Conservation (phyloP, 768 basidiomycete genomes). For the Boletus tomentosulus region DNA sequence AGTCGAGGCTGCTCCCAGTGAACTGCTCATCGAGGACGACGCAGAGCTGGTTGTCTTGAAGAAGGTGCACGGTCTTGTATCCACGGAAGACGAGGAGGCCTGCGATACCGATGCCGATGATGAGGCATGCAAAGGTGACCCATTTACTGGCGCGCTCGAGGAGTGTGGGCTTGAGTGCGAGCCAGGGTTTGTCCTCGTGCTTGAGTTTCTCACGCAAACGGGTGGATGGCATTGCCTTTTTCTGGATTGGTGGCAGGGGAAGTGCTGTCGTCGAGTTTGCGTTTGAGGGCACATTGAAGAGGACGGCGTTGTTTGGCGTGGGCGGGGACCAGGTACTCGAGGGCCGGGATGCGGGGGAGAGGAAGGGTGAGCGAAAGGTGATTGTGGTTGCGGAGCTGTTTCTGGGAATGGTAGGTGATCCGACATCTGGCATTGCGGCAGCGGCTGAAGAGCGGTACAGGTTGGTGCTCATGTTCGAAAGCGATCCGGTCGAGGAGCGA, state of each 20-base stretch:
- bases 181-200: slow-evolving; percentile 45
- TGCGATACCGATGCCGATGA: slow-evolving; percentile 40
- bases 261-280: slow-evolving; percentile 29
- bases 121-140: slow-evolving; percentile 40
- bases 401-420: slow-evolving; percentile 33
- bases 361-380: slow-evolving; percentile 62
- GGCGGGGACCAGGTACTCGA: slow-evolving; percentile 61
- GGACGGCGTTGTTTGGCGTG: slow-evolving; percentile 29
- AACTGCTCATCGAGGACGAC: slow-evolving; percentile 51
- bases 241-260: slow-evolving; percentile 41
- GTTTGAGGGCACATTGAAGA: slow-evolving; percentile 24
- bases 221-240: slow-evolving; percentile 39
- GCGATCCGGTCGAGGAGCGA: slow-evolving; percentile 25
- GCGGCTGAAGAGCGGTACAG: slow-evolving; percentile 30
- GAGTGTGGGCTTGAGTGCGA: slow-evolving; percentile 32
- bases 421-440: slow-evolving; percentile 12
- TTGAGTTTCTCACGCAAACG: slow-evolving; percentile 50
- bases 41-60: slow-evolving; percentile 36
- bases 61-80: slow-evolving; percentile 36
- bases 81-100: slow-evolving; percentile 46
- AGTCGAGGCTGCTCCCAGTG: slow-evolving; percentile 35
- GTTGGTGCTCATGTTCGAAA: slow-evolving; percentile 15
- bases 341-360: slow-evolving; percentile 67
- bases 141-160: slow-evolving; percentile 40
- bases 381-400: slow-evolving; percentile 39